A percentile compares a stretch with the other conserved stretches of the same genome.
Evolutionary conservation across 2,329 filamentous ascomycete genomes (phyloP).

Genomic region (Reticulascus tulasneorum): DNA sequence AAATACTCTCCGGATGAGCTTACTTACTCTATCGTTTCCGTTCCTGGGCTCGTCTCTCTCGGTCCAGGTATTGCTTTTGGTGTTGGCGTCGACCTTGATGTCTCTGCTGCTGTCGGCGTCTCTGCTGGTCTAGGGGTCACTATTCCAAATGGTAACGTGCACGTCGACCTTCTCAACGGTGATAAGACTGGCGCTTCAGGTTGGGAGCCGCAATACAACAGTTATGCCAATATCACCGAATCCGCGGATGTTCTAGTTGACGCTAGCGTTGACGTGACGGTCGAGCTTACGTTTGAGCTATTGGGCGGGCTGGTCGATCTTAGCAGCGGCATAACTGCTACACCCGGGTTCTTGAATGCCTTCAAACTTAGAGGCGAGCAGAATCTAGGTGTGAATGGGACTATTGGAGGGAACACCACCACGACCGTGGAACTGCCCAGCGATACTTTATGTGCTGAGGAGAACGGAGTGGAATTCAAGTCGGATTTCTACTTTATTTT

Average conservation of each 20-base stretch:
- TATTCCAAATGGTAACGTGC: slow-evolving; percentile 30
- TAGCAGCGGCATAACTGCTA: slow-evolving; percentile 32
- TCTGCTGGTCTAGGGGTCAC: slow-evolving; percentile 25
- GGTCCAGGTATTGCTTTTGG: slow-evolving; percentile 31
- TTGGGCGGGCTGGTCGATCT: slow-evolving; percentile 31
- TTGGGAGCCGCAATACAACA: slow-evolving; percentile 32
- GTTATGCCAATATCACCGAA: slow-evolving; percentile 27
- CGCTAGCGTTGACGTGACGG: slow-evolving; percentile 28
- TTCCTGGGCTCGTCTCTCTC: slow-evolving; percentile 36
- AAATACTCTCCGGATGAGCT: slow-evolving; percentile 31
- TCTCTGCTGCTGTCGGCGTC: slow-evolving; percentile 26
- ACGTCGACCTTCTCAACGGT: slow-evolving; percentile 31
- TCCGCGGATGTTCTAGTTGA: slow-evolving; percentile 26
- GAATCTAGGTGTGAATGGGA: slow-evolving; percentile 16
- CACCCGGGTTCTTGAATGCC: slow-evolving; percentile 31
- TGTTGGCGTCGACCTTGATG: slow-evolving; percentile 31
- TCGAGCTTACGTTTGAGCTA: slow-evolving; percentile 33
- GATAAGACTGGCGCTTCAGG: slow-evolving; percentile 24
- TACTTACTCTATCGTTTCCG: slow-evolving; percentile 30
- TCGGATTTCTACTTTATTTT: slow-evolving; percentile 24
- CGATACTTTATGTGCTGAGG: slow-evolving; percentile 17
- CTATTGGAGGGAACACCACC: slow-evolving; percentile 2
- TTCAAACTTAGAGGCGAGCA: slow-evolving; percentile 25
- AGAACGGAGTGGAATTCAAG: slow-evolving; percentile 17
- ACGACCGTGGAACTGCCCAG: slow-evolving; percentile 12